Base-by-base conservation (phyloP, 768 basidiomycete genomes). In the Phaeotremella skinneri region DNA sequence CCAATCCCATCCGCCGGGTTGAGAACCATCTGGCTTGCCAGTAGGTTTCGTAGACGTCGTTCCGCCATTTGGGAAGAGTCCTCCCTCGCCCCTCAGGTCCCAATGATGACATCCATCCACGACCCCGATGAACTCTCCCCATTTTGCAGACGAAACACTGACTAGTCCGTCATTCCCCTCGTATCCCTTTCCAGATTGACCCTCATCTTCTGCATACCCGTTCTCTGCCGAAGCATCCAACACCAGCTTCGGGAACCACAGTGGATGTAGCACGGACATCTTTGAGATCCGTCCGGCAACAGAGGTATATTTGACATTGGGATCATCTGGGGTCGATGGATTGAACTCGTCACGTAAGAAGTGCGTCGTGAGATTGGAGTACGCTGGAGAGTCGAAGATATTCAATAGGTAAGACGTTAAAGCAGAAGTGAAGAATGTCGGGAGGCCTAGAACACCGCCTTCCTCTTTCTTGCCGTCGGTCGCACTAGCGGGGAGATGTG, bases 201-300 rank as follows among this genome's bases (percentile, higher is more conserved):
- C 75, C n/a, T 74, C 68, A 20, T 70, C 68, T 31, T 76, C 69
- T 16, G 79, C 78, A 55, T 60, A 81, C 76, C 71, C 85, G 77
- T 67, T 84, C 81, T 83, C 82, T 68, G 92, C 91, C 21, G 85
- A 83, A 0, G 89, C 87, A 70, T 99, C 94, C 34, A 97, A 80
- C 29, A 99, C 87, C 79, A 93, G 82, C 79, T 98, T 96, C 0
- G 94, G 91, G 34, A 97, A 81, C 91, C 94, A 99, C 53, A 99
- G 85, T 0, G 96, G 96, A 75, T 98, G 96, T 0, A 77, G 52
- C 2, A 77, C 76, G 14, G 73, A 73, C 61, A 79, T 66, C 34
- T 73, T 72, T 17, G 81, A 78, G 54, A 85, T 80, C n/a, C 91
- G 84, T 0, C 89, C 90, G 0, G 91, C 89, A 37, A 97, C 85